Conservation (phyloP, 2,329 filamentous ascomycete species). For the Botryotinia globosa region DNA sequence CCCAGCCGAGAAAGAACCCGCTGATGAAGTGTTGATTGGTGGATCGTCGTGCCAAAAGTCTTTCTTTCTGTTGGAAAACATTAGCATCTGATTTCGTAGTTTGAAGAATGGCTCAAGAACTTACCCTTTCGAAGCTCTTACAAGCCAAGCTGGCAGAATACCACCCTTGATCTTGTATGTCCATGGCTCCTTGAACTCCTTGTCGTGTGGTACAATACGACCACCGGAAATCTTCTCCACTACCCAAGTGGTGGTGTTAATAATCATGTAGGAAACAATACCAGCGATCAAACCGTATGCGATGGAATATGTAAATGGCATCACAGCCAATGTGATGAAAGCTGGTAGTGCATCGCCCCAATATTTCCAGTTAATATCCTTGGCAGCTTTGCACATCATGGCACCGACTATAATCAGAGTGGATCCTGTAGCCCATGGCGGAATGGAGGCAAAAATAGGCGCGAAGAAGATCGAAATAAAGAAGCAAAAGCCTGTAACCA, state of each 20-base stretch:
- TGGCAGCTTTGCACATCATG: conserved; percentile 76
- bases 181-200: conserved; percentile 76
- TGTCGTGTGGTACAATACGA: conserved; percentile 69
- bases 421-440: conserved; percentile 84
- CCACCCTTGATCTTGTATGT: conserved; percentile 74
- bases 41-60: conserved; percentile 31
- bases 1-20: neutral
- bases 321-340: conserved; percentile 78
- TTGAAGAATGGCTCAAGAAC: neutral
- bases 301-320: conserved; percentile 89
- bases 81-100: neutral
- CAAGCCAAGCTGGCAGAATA: conserved; percentile 70
- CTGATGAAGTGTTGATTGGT: conserved; percentile 9
- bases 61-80: conserved; percentile 45
- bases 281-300: conserved; percentile 81
- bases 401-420: conserved; percentile 80
- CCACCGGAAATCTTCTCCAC: conserved; percentile 65
- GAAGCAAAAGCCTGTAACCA: conserved; percentile 77
- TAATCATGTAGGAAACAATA: conserved; percentile 70
- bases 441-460: conserved; percentile 85
- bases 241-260: conserved; percentile 71
- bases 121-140: conserved; percentile 42
- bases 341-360: conserved; percentile 80
- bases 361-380: conserved; percentile 87
- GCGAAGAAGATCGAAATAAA: conserved; percentile 87